Conservation (phyloP, 2,329 filamentous ascomycete genomes). For the Aureobasidium sp. region DNA sequence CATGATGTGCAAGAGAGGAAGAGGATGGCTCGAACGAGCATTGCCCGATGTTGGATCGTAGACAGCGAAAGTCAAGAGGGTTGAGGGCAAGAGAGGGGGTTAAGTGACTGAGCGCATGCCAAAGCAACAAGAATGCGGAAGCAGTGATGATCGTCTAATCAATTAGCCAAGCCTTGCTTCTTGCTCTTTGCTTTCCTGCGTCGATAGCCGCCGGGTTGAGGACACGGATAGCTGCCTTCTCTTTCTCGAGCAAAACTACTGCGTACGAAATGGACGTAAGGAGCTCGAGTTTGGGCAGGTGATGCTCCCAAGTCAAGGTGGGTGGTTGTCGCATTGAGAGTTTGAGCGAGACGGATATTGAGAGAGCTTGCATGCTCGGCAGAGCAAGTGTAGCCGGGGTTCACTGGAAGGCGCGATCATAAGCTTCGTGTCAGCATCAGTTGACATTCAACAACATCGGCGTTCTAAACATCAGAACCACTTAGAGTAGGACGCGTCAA, state of each 20-base stretch:
- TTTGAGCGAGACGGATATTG: neutral
- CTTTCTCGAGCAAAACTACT: no score
- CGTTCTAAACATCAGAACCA: neutral
- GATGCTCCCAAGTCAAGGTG: neutral
- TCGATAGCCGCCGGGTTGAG: neutral
- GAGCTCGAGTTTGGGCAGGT: neutral
- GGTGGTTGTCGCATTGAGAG: neutral
- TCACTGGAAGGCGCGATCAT: no score
- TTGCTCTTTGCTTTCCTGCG: neutral
- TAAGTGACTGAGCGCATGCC: neutral
- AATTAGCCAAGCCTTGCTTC: neutral
- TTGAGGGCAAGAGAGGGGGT: neutral
- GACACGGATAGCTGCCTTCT: neutral
- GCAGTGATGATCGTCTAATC: slow-evolving; percentile 1
- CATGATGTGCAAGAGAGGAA: neutral
- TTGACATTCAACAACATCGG: no score
- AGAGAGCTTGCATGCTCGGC: neutral
- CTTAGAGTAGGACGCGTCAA: neutral
- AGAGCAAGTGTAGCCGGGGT: neutral
- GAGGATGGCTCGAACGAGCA: neutral
- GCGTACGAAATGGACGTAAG: neutral
- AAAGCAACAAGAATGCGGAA: slow-evolving; percentile 5
- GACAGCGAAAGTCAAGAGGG: neutral
- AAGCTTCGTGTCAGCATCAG: no score
- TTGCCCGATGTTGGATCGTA: neutral